Evolutionary conservation across 2,329 filamentous ascomycete genomes (phyloP).

Genomic region (Diaporthe batatas): DNA sequence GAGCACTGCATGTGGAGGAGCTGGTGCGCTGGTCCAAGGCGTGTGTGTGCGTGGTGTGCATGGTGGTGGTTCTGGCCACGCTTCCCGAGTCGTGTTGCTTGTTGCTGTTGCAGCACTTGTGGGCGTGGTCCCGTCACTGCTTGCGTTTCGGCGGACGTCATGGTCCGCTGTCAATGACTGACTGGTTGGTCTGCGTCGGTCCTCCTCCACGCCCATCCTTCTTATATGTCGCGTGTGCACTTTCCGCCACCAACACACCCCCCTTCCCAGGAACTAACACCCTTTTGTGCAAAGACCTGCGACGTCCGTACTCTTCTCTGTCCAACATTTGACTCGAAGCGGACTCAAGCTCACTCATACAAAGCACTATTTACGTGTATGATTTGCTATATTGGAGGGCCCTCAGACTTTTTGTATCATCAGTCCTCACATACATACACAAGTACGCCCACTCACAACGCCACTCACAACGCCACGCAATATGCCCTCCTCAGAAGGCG

Average conservation of each 20-base stretch:
- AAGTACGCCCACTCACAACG: neutral
- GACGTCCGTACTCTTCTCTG: neutral
- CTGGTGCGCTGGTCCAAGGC: neutral
- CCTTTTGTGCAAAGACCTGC: neutral
- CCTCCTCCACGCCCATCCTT: neutral
- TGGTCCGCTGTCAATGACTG: slow-evolving; percentile 27
- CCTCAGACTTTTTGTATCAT: neutral
- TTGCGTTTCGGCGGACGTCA: slow-evolving; percentile 26
- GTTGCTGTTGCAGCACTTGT: slow-evolving; percentile 32
- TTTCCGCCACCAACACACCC: slow-evolving; percentile 1
- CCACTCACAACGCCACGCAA: neutral
- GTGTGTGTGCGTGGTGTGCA: too few species aligned
- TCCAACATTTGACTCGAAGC: neutral
- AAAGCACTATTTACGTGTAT: neutral
- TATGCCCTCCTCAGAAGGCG: slow-evolving; percentile 21
- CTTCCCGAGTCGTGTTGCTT: slow-evolving; percentile 27
- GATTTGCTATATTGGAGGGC: too few species aligned
- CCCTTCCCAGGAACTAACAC: neutral
- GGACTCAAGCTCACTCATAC: neutral
- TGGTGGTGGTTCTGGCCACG: slow-evolving; percentile 20
- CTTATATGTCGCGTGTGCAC: slow-evolving; percentile 21
- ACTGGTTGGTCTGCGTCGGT: slow-evolving; percentile 7
- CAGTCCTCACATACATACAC: neutral
- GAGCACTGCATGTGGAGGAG: neutral
- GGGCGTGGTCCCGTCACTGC: slow-evolving; percentile 6